Base-by-base conservation (phyloP, 352 stramenopile genomes). In the Phytophthora constricta region DNA sequence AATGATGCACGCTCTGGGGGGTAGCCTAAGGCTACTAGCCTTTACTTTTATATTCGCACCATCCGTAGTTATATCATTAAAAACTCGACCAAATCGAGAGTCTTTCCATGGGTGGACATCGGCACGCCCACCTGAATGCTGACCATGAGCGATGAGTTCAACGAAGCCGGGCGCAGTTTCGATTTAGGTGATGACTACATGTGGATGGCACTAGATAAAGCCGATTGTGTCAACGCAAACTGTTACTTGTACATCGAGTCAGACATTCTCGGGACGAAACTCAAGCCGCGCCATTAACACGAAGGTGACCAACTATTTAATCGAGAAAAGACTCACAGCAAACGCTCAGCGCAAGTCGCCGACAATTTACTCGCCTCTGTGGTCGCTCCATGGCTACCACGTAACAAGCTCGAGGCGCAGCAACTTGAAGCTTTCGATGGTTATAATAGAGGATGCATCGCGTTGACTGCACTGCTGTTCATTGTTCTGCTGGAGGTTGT, bases 61-160 rank as follows among this genome's bases (percentile, higher is more conserved):
- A n/a, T n/a, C n/a, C n/a, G n/a, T n/a, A n/a, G n/a, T n/a, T n/a
- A n/a, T n/a, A n/a, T n/a, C n/a, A n/a, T n/a, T n/a, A n/a, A n/a
- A n/a, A n/a, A 56, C 25, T 58, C 50, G 33, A 66, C 63, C 23
- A 61, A 71, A 31, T 71, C 56, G 5, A 42, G 46, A 0, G 23
- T 71, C 20, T 56, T 71, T 8, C 48, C 68, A n/a, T 91, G 80
- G 80, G 75, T 91, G 7, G 82, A 91, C 66, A 62, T 76, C 20
- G 53, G 67, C 19, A 91, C 82, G 13, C 80, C 82, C 45, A 56
- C 20, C 11, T 65, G 58, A 47, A 37, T 25, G 5, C 28, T 65
- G 3, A 22, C 58, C 14, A 65, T 65, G 48, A 65, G 58, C 46
- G 46, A 64, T 39, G 57, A 64, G 16, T 57, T 64, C 23, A 64